These are phyloP conservation scores for Tricholoma sp. DNA, from an alignment of 768 basidiomycete genomes.

Conservation along the genomic window DNA sequence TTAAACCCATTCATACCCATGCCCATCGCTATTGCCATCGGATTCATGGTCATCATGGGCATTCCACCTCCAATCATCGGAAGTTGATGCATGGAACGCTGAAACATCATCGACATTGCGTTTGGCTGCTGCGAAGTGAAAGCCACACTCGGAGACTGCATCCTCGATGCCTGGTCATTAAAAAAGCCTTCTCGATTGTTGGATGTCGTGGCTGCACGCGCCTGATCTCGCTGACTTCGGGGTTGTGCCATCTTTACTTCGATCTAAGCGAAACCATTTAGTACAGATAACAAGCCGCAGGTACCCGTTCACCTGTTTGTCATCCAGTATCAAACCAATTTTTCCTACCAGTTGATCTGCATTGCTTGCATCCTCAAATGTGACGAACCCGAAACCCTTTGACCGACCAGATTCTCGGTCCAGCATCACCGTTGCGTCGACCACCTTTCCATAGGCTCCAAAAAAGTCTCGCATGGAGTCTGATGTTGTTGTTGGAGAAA, in stretches of 20 bases:
- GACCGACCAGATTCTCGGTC: slow-evolving; percentile 71
- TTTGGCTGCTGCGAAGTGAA: slow-evolving; percentile 32
- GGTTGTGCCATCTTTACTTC: slow-evolving; percentile 83
- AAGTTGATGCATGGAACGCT: slow-evolving; percentile 44
- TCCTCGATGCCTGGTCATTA: slow-evolving; percentile 30
- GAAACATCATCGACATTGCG: slow-evolving; percentile 54
- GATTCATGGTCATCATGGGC: slow-evolving; percentile 40
- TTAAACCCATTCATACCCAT: slow-evolving; percentile 32
- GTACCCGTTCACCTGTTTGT: slow-evolving; percentile 54
- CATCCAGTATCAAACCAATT: slow-evolving; percentile 66
- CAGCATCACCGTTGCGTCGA: slow-evolving; percentile 84
- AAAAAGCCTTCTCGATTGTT: slow-evolving; percentile 18
- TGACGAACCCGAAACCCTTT: slow-evolving; percentile 85
- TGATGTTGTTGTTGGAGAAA: slow-evolving; percentile 61
- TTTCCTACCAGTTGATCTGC: slow-evolving; percentile 65
- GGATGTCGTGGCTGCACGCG: slow-evolving; percentile 25
- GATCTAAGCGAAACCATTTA: slow-evolving; percentile 41
- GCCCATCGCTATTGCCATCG: slow-evolving; percentile 49
- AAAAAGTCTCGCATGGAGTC: slow-evolving; percentile 73
- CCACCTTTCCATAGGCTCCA: slow-evolving; percentile 67
- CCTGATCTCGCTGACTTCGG: slow-evolving; percentile 56
- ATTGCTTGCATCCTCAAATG: slow-evolving; percentile 63
- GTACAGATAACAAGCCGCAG: neutral
- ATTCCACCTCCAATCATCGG: slow-evolving; percentile 35
- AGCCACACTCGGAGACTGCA: slow-evolving; percentile 26